phyloP scores from a whole-genome alignment of 2,329 filamentous ascomycete genomes.

The Aspergillus fijiensis region DNA sequence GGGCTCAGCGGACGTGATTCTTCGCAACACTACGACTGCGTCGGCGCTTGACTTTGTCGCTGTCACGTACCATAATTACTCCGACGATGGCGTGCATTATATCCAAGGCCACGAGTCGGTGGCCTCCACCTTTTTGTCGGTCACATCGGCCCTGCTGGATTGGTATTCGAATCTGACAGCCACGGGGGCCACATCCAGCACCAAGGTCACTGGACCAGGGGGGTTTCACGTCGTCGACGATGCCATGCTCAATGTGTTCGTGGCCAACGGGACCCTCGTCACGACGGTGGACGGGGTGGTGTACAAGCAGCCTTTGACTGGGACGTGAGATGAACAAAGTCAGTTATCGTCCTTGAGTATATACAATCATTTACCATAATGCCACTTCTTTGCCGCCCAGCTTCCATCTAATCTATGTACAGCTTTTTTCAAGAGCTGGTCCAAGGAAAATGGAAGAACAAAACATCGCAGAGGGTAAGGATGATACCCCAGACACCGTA shows the following conservation, averaged over 20 bases:
- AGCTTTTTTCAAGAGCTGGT: no score
- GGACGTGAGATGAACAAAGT: slow-evolving; percentile 13
- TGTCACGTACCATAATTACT: slow-evolving; percentile 40
- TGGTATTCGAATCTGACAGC: slow-evolving; percentile 44
- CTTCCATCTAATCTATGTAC: no score
- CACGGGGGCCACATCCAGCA: slow-evolving; percentile 30
- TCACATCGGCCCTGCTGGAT: slow-evolving; percentile 31
- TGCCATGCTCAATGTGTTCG: slow-evolving; percentile 41
- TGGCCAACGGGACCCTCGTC: slow-evolving; percentile 43
- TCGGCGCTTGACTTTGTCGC: slow-evolving; percentile 27
- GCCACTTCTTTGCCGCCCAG: no score
- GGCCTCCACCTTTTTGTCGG: slow-evolving; percentile 20
- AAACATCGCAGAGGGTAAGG: no score
- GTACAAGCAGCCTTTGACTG: slow-evolving; percentile 43
- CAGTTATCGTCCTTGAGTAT: no score
- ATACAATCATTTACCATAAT: no score
- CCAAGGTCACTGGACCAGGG: slow-evolving; percentile 41
- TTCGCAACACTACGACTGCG: slow-evolving; percentile 4
- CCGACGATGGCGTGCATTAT: slow-evolving; percentile 35
- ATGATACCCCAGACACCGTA: no score
- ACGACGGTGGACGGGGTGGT: slow-evolving; percentile 39
- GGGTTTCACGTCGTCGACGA: slow-evolving; percentile 45
- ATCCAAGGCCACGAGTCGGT: slow-evolving; percentile 40
- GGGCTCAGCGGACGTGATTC: background rate
- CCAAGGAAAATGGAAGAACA: no score